Evolutionary conservation across 2,329 filamentous ascomycete genomes (phyloP), one percentile per base, ranked within the genome.

Genomic region (Grosmannia serpens): DNA sequence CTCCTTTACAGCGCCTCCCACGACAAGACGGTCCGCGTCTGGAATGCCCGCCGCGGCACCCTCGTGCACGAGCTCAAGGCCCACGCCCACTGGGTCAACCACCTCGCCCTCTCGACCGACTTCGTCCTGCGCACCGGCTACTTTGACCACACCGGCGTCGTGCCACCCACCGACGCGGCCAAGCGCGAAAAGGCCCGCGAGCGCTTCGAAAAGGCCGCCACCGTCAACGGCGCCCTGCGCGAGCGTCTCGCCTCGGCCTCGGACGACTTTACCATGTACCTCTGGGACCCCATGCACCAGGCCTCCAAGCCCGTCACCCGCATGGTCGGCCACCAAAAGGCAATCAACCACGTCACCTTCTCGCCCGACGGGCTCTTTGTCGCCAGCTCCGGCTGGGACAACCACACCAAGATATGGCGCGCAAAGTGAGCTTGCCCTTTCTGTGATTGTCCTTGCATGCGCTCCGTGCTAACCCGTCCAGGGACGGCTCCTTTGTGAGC

Each of bases 11-110:
- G 88, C 9, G 83, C 83, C 24, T 95, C 89, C 38, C 91, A 95
- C 69, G 92, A 96, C 75, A 95, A 95, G 76, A 92, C 87, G 1
- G 83, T 97, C 65, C 91, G 92, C 65, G 83, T 96, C 5, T 99
- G 92, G 91, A 86, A 94, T 67, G 83, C 88, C 1, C 78, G 80
- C 46, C 85, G 87, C 62, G 94, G 92, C 33, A 90, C 85, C 2
- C 76, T 96, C 26, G 76, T 90, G 57, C 88, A 94, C 70, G 91
- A 87, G 0, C 76, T 97, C 10, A 70, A 66, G 24, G 62, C 66
- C 0, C 95, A 99, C 69, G 89, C 88, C 0, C 94, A 97, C 69
- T 95, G 92, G 84, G 89, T 99, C 33, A 99, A 99, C 69, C 90
- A 96, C 68, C 81, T 99, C 26, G 91, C 94, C 0, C 79, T 99